phyloP scores from a whole-genome alignment of 176 grass and related monocot genomes.

The Oropetium thomaeum region DNA sequence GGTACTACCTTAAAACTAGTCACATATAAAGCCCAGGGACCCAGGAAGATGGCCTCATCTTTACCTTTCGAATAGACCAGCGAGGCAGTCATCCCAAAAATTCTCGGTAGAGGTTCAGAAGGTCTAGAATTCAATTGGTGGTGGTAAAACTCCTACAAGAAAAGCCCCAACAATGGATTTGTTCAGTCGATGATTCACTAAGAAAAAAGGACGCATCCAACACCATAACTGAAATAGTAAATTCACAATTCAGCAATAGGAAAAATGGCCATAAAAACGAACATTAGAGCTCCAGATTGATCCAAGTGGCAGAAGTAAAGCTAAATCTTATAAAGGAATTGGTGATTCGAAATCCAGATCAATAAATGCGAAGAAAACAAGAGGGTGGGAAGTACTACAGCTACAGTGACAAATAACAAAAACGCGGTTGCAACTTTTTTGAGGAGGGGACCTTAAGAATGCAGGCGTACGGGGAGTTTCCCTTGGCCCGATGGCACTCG shows the following conservation, averaged over 20 bases:
- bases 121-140: constrained; percentile 36
- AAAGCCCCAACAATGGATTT: constrained; percentile 18
- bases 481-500: constrained; percentile 64
- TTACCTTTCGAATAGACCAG: constrained; percentile 62
- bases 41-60: background rate
- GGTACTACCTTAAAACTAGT: too few relatives aligned
- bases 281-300: background rate
- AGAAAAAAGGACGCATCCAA: background rate
- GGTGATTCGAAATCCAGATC: background rate
- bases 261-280: background rate
- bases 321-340: constrained; percentile 8
- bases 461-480: constrained; percentile 56
- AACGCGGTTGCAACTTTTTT: background rate
- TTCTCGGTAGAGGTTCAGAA: constrained; percentile 49
- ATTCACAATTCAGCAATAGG: background rate
- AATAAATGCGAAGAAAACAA: constrained; percentile 12
- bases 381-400: too few relatives aligned
- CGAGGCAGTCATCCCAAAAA: constrained; percentile 88
- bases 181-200: background rate
- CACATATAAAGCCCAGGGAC: background rate
- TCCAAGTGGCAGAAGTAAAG: background rate
- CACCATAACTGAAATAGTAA: background rate
- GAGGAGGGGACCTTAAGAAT: constrained; percentile 53
- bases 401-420: background rate
- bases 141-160: constrained; percentile 80